phyloP scores from a whole-genome alignment of 1,139 yeast genomes.

The Kurtzmaniella quercitrusa region DNA sequence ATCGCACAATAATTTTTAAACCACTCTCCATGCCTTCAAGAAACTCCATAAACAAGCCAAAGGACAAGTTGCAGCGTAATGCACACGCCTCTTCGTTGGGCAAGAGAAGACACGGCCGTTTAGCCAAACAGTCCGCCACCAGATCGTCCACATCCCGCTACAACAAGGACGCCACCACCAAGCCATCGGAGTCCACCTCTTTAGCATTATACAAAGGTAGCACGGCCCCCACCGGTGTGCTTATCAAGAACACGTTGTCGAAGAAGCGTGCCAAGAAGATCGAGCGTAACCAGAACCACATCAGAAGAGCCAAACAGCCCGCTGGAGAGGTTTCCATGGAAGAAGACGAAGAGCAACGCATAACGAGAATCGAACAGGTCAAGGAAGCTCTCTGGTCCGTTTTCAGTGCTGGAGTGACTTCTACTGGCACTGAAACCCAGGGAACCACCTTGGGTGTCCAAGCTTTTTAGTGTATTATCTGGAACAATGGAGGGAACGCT shows the following conservation, averaged over 20 bases:
- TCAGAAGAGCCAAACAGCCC: constrained; percentile 47
- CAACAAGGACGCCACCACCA: constrained; percentile 27
- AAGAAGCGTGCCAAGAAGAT: constrained; percentile 80
- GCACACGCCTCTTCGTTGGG: constrained; percentile 53
- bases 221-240: constrained; percentile 30
- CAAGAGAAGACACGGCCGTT: constrained; percentile 54
- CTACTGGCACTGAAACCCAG: constrained; percentile 40
- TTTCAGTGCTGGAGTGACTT: constrained; percentile 41
- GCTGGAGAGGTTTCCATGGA: constrained; percentile 28
- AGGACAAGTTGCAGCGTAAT: constrained; percentile 52
- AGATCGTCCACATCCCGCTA: constrained; percentile 46
- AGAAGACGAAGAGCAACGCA: constrained; percentile 22
- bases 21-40: constrained; percentile 62
- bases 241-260: constrained; percentile 62
- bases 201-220: constrained; percentile 56
- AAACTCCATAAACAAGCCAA: constrained; percentile 78
- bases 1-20: constrained; percentile 3
- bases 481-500: neutral
- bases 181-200: constrained; percentile 54
- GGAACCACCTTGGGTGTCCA: constrained; percentile 88
- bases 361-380: constrained; percentile 40
- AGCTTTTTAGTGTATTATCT: constrained; percentile 25
- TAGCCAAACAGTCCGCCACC: constrained; percentile 39
- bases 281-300: constrained; percentile 73
- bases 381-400: constrained; percentile 69